Evolutionary conservation across 139 green algal species (phyloP), one percentile per base, ranked within the genome.

Genomic region (Desmodesmus armatus): DNA sequence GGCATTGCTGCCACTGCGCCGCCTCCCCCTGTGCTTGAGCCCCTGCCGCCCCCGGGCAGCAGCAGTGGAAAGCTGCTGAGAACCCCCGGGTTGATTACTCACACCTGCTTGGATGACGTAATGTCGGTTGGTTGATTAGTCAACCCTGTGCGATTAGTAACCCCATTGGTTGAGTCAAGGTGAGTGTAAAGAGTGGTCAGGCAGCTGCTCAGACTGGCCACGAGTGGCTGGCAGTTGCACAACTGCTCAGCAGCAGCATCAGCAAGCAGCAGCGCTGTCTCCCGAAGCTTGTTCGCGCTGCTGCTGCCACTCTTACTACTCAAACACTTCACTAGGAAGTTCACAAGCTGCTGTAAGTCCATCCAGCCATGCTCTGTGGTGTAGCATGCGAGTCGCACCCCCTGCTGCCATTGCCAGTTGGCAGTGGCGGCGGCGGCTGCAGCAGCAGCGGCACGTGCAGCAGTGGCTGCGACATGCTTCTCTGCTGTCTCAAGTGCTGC

Each of bases 321-420:
- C 39, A 84, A 29, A 9, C 77, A 63, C 60, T 84, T 21, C n/a
- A 39, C 62, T 40, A 67, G 21, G 62, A 62, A 84, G 2, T 2
- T 23, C 5, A 67, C 62, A 3, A 67, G 5, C 15, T 31, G n/a
- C 37, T 76, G 62, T 49, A 5, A 3, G 4, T 41, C 63, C 1
- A 76, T 27, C 1, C 76, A 31, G 11, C 78, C 78, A 63, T 37
- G 21, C n/a, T 63, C 78, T 40, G 51, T 35, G 41, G 25, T 51
- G 35, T n/a, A 76, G 5, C 39, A 53, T 13, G 78, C 78, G 9
- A 84, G 63, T 41, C 60, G 62, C 41, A 84, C 37, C 5, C 43
- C 78, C 55, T 25, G 29, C 44, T 84, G 78, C 62, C 66, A 58
- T 0, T 15, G 7, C 2, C 27, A 21, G 3, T 25, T 9, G 35